phyloP scores from a whole-genome alignment of 208 protist genomes.

The Leptomonas pyrrhocoris region DNA sequence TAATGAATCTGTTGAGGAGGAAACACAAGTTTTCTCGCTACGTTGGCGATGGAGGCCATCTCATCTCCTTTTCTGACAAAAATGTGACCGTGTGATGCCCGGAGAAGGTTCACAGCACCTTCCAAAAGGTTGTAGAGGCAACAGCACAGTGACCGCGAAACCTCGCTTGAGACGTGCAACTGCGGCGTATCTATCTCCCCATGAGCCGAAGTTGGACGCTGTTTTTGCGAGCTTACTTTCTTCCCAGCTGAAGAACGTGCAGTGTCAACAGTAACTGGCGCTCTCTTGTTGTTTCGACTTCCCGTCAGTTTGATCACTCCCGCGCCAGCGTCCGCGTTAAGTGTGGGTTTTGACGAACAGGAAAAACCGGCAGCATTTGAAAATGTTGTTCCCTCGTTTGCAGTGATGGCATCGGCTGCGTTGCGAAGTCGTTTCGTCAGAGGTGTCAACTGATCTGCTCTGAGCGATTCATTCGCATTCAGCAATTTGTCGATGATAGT shows the following conservation, averaged over 20 bases:
- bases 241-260: background rate
- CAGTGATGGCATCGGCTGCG: conserved; percentile 28
- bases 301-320: background rate
- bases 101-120: conserved; percentile 46
- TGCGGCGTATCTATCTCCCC: background rate
- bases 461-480: conserved; percentile 27
- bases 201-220: background rate
- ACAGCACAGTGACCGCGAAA: conserved; percentile 59
- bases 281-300: background rate
- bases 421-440: conserved; percentile 44
- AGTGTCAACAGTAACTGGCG: background rate
- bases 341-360: background rate
- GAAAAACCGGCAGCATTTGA: background rate
- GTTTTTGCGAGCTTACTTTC: background rate
- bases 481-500: conserved; percentile 66
- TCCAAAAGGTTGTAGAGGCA: conserved; percentile 87
- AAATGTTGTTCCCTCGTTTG: background rate
- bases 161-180: conserved; percentile 67
- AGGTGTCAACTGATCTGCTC: conserved; percentile 48
- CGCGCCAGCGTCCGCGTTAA: background rate
- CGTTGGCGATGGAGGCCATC: conserved; percentile 87
- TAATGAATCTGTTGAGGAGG: conserved; percentile 78
- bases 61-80: conserved; percentile 78
- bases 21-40: conserved; percentile 65
- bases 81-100: conserved; percentile 66